These are phyloP conservation scores for Alternaria brassicicola DNA, from an alignment of 2,329 filamentous ascomycete species.

Conservation along the genomic window DNA sequence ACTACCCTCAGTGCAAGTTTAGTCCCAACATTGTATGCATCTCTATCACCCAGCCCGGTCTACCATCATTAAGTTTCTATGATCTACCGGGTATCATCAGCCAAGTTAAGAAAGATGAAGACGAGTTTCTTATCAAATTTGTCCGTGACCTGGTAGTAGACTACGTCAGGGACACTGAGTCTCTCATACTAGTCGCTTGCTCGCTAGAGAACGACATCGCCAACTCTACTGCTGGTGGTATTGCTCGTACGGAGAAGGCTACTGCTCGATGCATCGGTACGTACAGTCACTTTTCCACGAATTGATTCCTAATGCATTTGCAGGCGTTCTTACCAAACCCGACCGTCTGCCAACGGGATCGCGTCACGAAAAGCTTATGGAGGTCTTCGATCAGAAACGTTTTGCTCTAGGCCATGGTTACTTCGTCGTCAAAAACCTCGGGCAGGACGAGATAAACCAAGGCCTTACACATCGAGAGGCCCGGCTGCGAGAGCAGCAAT, in stretches of 20 bases:
- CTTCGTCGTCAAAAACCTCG: slow-evolving; percentile 73
- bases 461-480: slow-evolving; percentile 56
- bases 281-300: too few relatives aligned
- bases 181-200: slow-evolving; percentile 77
- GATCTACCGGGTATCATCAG: slow-evolving; percentile 85
- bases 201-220: slow-evolving; percentile 80
- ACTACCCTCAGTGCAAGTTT: slow-evolving; percentile 65
- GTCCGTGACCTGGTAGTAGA: slow-evolving; percentile 72
- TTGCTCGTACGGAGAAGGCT: slow-evolving; percentile 49
- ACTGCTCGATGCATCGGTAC: slow-evolving; percentile 53
- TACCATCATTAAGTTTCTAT: slow-evolving; percentile 80
- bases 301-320: slow-evolving; percentile 16
- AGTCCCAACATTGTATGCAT: slow-evolving; percentile 82
- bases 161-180: slow-evolving; percentile 72
- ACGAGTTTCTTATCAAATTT: slow-evolving; percentile 66
- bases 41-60: slow-evolving; percentile 72
- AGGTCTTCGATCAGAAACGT: slow-evolving; percentile 66
- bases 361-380: slow-evolving; percentile 61
- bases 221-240: slow-evolving; percentile 72
- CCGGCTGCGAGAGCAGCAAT: slow-evolving; percentile 55
- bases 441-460: slow-evolving; percentile 57
- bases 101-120: slow-evolving; percentile 58
- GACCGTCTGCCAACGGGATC: slow-evolving; percentile 68
- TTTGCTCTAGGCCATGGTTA: slow-evolving; percentile 76
- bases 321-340: slow-evolving; percentile 85